A percentile compares a stretch with the other conserved stretches of the same genome.
These are phyloP conservation scores for Lactarius akahatsu DNA, from an alignment of 768 basidiomycete genomes.

Conservation along the genomic window DNA sequence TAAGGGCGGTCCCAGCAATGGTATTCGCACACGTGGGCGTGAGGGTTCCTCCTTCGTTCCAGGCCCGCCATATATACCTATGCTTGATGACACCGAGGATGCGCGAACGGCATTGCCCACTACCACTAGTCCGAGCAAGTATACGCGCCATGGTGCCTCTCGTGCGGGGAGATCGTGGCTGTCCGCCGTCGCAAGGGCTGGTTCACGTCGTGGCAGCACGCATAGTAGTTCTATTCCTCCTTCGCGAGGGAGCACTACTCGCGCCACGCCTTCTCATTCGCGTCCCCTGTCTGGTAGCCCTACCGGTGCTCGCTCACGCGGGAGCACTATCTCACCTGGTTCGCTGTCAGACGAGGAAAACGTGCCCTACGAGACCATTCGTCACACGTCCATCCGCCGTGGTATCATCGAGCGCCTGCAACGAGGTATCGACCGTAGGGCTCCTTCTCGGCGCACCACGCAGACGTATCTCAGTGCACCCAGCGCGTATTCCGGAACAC, in stretches of 20 bases:
- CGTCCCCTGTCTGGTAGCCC: neutral
- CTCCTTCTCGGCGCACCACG: conserved; percentile 18
- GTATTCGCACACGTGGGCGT: conserved; percentile 3
- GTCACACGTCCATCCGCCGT: conserved; percentile 53
- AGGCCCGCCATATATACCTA: conserved; percentile 34
- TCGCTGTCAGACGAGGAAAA: conserved; percentile 32
- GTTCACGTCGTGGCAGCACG: conserved; percentile 9
- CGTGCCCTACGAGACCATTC: conserved; percentile 45
- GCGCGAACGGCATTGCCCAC: neutral
- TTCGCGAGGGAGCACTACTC: neutral
- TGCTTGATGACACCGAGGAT: neutral
- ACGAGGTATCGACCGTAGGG: conserved; percentile 15
- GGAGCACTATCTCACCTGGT: conserved; percentile 1
- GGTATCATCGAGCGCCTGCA: conserved; percentile 46
- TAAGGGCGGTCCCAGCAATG: conserved; percentile 6
- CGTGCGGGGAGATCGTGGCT: conserved; percentile 11
- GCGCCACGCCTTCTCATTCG: neutral
- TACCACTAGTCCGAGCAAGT: conserved; percentile 25
- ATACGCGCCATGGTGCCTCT: conserved; percentile 23
- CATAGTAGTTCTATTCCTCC: neutral
- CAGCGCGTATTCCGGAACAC: conserved; percentile 25
- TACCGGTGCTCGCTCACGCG: conserved; percentile 18
- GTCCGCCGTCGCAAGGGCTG: neutral
- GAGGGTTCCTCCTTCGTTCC: conserved; percentile 26
- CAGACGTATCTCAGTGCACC: conserved; percentile 23